Base-by-base conservation (phyloP, 139 green algal species). In the Closterium sp. region DNA sequence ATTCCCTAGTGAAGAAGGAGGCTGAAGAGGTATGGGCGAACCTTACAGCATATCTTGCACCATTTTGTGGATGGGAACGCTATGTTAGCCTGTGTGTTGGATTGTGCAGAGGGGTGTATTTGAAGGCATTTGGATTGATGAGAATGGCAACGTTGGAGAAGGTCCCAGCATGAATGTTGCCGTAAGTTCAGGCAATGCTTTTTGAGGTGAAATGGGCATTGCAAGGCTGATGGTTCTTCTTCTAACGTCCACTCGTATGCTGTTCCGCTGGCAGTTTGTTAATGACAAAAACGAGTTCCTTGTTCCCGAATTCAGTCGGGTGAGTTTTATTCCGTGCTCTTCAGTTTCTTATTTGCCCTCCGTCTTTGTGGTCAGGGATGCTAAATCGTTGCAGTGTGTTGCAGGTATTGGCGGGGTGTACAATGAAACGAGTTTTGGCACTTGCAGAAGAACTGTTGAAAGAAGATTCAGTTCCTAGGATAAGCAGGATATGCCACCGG, bases 121-220 rank as follows among this genome's bases (percentile, higher is more conserved):
- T 94, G n/a, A 91, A 24, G 93, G 93, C 31, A 95, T 95, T 28
- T 95, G 93, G 93, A 19, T 95, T 50, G 93, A 95, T 94, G 29
- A 91, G 13, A 90, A 93, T 17, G 93, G 92, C 17, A 86, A 88
- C 31, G 45, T 95, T 22, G 86, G 19, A 79, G 93, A 95, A 30
- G 93, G 93, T 17, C 92, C 92, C 32, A 94, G 28, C 30, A 94
- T 94, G 87, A 95, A 95, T 90, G 88, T 95, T 42, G 89, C 89
- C 27, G 89, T 91, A 28, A 91, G 89, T 79, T 13, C 27, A 79
- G 62, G 19, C 62, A 79, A 79, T 4, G 62, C 10, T 13, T 27
- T 79, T 13, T 79, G 62, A 13, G 27, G 62, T 19, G 62, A 6
- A 13, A 79, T 79, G 19, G 19, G 27, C 17, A 22, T 0, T 79